Base-by-base conservation (phyloP, 2,329 filamentous ascomycete species). In the Epichloe festucae region DNA sequence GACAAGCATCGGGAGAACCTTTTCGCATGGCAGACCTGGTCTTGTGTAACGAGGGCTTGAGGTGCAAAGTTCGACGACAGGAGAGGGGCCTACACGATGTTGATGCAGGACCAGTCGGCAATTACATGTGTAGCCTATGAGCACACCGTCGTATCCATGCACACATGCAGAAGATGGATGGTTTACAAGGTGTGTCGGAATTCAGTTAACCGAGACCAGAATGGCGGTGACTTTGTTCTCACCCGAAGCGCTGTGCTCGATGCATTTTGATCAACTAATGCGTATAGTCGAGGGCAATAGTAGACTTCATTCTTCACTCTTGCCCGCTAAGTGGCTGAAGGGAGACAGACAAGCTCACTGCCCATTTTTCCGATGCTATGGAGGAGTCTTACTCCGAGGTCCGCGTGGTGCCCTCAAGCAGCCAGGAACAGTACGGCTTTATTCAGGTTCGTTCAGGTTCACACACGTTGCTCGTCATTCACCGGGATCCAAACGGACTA, bases 141-240 rank as follows among this genome's bases (percentile, higher is more conserved):
- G 36, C 19, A 40, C 36, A 43, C 10, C 34, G 48, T 36, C 48
- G 35, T 47, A 43, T 46, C 48, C 35, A 36, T 48, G 45, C n/a
- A 36, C 27, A 34, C 23, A 42, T 52, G 51, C 48, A 48, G 43
- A 41, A 12, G 21, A 51, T 41, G 48, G 19, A 45, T 45, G 23
- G 39, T n/a, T 36, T 19, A 41, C 48, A 38, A 41, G 42, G n/a
- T 50, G 31, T 36, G 14, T 50, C 39, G 44, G 43, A 44, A 35
- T n/a, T 39, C 34, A 38, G 17, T 46, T 53, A 53, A 46, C 51
- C 48, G 52, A 53, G 52, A 43, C 49, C n/a, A 47, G 48, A 53
- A 50, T 44, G 52, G 44, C 52, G 47, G 46, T 53, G 52, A 48
- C 51, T 39, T 39, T 35, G 48, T 39, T 35, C 19, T 21, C 14